phyloP scores from a whole-genome alignment of 23 red algal species.

The Pyropia haitanensis region DNA sequence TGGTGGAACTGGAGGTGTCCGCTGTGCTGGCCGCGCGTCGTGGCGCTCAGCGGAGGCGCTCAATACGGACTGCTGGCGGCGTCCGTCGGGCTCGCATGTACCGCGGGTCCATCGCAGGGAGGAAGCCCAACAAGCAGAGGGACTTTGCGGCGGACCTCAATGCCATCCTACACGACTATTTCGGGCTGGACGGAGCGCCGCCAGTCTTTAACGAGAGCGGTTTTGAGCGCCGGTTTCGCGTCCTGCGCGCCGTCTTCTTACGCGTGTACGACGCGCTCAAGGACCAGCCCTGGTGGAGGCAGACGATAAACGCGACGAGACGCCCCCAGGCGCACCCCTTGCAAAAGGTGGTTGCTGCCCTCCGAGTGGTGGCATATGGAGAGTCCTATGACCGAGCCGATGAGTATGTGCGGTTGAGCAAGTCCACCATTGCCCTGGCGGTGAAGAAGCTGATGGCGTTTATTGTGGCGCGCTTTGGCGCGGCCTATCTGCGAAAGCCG shows the following conservation, averaged over 20 bases:
- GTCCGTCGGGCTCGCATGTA: too few species aligned
- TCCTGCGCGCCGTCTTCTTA: slow-evolving; percentile 4
- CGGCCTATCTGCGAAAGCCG: slow-evolving; percentile 5
- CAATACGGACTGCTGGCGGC: too few species aligned
- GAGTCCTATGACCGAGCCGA: not conserved
- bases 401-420: slow-evolving; percentile 4
- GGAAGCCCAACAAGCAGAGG: too few species aligned
- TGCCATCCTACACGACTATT: not conserved
- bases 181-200: not conserved
- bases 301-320: too few species aligned
- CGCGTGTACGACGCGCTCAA: slow-evolving; percentile 2
- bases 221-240: slow-evolving; percentile 24
- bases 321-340: not conserved
- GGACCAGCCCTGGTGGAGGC: not conserved
- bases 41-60: too few species aligned
- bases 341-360: slow-evolving; percentile 5
- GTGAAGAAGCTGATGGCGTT: slow-evolving; percentile 2
- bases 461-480: slow-evolving; percentile 3
- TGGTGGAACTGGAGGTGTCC: too few species aligned
- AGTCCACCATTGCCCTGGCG: not conserved
- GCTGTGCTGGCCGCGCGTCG: too few species aligned
- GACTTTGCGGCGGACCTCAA: slow-evolving; percentile 2
- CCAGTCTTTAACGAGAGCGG: not conserved
- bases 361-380: slow-evolving; percentile 16
- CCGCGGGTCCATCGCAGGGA: too few species aligned